These are phyloP conservation scores for Gossypium rotundifolium DNA, from an alignment of 345 rosid species.

Conservation along the genomic window DNA sequence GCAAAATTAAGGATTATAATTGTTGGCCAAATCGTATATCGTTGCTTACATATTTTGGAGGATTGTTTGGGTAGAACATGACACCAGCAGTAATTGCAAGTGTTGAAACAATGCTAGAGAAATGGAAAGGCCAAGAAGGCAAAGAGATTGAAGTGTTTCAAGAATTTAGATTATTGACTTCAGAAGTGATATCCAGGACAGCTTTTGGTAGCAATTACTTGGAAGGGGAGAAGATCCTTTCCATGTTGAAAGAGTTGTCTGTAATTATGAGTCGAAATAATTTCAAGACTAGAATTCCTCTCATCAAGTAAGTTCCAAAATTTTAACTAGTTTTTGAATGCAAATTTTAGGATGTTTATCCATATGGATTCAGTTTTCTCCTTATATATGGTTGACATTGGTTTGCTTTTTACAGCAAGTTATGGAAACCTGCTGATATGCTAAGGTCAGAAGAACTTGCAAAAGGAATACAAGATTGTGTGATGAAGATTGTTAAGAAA, in stretches of 20 bases:
- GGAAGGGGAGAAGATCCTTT: neutral
- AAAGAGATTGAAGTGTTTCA: neutral
- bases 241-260: neutral
- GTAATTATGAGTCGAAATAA: neutral
- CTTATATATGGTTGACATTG: neutral
- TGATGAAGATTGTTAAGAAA: neutral
- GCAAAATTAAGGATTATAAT: no score
- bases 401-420: neutral
- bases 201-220: neutral
- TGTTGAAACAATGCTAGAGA: neutral
- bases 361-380: no score
- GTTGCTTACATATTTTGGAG: neutral
- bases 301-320: neutral
- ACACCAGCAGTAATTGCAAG: neutral
- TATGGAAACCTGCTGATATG: neutral
- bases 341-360: no score
- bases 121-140: neutral
- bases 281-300: neutral
- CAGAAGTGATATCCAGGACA: neutral
- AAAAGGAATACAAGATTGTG: neutral
- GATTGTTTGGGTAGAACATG: neutral
- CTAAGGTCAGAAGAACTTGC: neutral
- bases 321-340: neutral
- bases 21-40: neutral
- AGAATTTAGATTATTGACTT: neutral